A percentile compares a stretch with the other conserved stretches of the same genome.
phyloP scores from a whole-genome alignment of 371 early-diverging fungal species.

The Nematocida displodere region DNA sequence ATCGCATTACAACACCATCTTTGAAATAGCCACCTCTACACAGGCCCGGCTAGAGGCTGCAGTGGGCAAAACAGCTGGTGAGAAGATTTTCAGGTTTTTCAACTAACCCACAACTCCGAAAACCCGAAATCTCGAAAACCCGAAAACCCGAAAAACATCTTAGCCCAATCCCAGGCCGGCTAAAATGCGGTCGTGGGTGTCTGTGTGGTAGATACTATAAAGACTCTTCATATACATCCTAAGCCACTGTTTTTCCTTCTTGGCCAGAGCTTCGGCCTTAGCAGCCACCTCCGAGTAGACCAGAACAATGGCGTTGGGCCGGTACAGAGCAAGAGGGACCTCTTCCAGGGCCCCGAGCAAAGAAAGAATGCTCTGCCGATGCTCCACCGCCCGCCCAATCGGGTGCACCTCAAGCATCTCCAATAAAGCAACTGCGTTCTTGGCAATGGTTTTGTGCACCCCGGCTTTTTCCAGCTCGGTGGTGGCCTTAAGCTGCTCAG shows the following conservation, averaged over 20 bases:
- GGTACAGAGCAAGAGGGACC: constrained; percentile 14
- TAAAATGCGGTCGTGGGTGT: neutral
- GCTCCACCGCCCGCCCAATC: neutral
- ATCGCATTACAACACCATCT: neutral
- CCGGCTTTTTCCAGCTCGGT: neutral
- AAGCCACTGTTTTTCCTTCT: constrained; percentile 13
- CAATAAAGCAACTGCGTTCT: neutral
- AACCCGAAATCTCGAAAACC: too few species aligned
- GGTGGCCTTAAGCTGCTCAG: neutral
- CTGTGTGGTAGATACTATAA: neutral
- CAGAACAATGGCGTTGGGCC: constrained; percentile 10
- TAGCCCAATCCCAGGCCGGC: constrained; percentile 13
- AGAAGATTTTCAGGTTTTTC: constrained; percentile 15
- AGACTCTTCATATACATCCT: constrained; percentile 1
- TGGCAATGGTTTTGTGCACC: constrained; percentile 21
- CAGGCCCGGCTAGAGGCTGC: neutral
- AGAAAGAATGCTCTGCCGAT: neutral
- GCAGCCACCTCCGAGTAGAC: constrained; percentile 1
- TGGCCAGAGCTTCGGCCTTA: neutral
- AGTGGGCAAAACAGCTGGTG: constrained; percentile 11
- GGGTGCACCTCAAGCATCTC: constrained; percentile 36
- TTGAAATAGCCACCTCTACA: constrained; percentile 20
- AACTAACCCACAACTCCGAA: neutral
- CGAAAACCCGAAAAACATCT: neutral
- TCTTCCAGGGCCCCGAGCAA: neutral